Conservation (phyloP, 228 moss, liverwort and hornwort species). For the Sphagnum fallax region DNA sequence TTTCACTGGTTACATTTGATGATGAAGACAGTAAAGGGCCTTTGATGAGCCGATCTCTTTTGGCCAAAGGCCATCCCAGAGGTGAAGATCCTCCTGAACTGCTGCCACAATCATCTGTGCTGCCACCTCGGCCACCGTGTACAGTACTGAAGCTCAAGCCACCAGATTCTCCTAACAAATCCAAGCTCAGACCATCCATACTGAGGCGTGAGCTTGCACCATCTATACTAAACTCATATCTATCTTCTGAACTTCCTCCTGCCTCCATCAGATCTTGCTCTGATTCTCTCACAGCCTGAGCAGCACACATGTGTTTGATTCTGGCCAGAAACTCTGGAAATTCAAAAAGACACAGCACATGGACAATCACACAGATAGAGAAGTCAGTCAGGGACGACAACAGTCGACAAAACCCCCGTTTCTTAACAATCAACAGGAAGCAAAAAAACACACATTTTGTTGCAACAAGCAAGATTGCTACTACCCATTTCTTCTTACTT, state of each 20-base stretch:
- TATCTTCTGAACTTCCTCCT: conserved; percentile 45
- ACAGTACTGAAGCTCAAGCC: conserved; percentile 68
- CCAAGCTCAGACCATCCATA: conserved; percentile 77
- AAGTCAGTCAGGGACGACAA: too few species aligned
- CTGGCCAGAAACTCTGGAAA: conserved; percentile 63
- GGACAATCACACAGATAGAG: too few species aligned
- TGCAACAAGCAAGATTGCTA: too few species aligned
- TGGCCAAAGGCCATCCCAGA: conserved; percentile 87
- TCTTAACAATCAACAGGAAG: neutral
- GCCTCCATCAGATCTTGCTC: conserved; percentile 39
- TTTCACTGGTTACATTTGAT: conserved; percentile 63
- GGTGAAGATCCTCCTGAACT: conserved; percentile 87
- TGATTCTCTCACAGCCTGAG: conserved; percentile 40
- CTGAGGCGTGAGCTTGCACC: conserved; percentile 82
- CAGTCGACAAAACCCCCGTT: too few species aligned
- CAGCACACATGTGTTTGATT: conserved; percentile 72
- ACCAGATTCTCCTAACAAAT: conserved; percentile 66
- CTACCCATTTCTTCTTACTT: too few species aligned
- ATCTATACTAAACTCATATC: conserved; percentile 81
- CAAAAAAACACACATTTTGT: too few species aligned
- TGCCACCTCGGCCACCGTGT: conserved; percentile 51
- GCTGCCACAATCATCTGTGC: conserved; percentile 65
- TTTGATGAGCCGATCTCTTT: conserved; percentile 60
- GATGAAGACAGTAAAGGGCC: conserved; percentile 68
- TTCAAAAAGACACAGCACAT: too few species aligned